phyloP scores from a whole-genome alignment of 371 early-diverging fungal genomes.

The Cokeromyces recurvatus region DNA sequence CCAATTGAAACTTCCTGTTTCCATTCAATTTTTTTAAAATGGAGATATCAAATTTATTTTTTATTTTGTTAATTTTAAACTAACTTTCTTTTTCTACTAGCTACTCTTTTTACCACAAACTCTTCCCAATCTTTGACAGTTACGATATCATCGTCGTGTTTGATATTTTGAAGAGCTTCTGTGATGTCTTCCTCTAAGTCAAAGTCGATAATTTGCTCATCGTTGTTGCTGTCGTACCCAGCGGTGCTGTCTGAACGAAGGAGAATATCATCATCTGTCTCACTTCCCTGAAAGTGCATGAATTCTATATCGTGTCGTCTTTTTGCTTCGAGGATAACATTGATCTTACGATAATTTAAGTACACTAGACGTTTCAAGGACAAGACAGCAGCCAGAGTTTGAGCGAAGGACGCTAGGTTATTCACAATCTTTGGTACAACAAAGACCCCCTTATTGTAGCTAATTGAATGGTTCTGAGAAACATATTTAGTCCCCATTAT shows the following conservation, averaged over 20 bases:
- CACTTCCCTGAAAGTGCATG: constrained; percentile 10
- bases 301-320: constrained; percentile 5
- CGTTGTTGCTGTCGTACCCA: constrained; percentile 5
- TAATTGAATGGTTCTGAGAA: constrained; percentile 2
- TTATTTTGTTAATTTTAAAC: constrained; percentile 5
- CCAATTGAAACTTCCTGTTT: constrained; percentile 4
- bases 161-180: constrained; percentile 11
- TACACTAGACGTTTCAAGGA: constrained; percentile 12
- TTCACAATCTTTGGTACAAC: constrained; percentile 9
- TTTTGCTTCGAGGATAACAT: constrained; percentile 7
- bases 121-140: constrained; percentile 19
- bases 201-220: constrained; percentile 7
- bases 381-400: constrained; percentile 10
- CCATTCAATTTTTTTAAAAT: background rate
- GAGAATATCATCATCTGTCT: constrained; percentile 12
- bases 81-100: constrained; percentile 5
- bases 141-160: constrained; percentile 12
- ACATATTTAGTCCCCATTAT: constrained; percentile 1
- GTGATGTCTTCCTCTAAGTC: constrained; percentile 1
- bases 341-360: constrained; percentile 9
- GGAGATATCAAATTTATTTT: constrained; percentile 3
- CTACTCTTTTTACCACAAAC: constrained; percentile 12
- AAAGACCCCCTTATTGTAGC: background rate
- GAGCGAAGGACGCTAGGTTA: constrained; percentile 11
- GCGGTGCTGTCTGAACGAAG: constrained; percentile 3